Conservation (phyloP, 306 rosid genomes). For the Acacia melanoxylon region DNA sequence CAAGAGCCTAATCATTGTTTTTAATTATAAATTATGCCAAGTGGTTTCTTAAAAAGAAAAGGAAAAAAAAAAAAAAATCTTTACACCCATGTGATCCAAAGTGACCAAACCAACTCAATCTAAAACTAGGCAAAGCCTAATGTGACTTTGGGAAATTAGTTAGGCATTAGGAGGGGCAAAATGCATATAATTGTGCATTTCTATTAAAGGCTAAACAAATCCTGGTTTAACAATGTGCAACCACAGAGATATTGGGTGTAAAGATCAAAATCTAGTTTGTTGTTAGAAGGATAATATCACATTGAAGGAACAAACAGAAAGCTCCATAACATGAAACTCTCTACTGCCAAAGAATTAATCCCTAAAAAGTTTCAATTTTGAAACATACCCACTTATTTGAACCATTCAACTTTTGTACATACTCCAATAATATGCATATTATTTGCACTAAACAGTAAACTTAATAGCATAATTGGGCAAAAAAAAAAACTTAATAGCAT, state of each 20-base stretch:
- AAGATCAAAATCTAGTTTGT: not conserved
- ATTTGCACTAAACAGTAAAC: not conserved
- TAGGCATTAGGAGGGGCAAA: not conserved
- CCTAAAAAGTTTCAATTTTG: not conserved
- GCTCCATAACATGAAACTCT: slow-evolving; percentile 15
- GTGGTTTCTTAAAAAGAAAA: not conserved
- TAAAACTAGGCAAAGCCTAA: not conserved
- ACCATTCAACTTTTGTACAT: slow-evolving; percentile 5
- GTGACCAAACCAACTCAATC: too few relatives aligned
- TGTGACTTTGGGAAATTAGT: not conserved
- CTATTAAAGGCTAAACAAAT: not conserved
- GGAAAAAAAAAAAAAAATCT: not conserved
- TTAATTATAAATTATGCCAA: not conserved
- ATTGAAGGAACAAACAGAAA: slow-evolving; percentile 37
- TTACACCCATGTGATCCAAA: not conserved
- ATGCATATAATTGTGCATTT: not conserved
- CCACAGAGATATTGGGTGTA: not conserved
- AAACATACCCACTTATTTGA: not conserved
- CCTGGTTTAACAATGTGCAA: not conserved
- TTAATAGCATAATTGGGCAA: not conserved
- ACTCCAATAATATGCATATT: not conserved
- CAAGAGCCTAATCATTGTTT: not conserved
- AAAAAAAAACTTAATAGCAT: not conserved
- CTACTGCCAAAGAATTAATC: not conserved
- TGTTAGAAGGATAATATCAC: slow-evolving; percentile 36